phyloP scores from a whole-genome alignment of 805 yeast species.

The Yueomyces sp. region DNA sequence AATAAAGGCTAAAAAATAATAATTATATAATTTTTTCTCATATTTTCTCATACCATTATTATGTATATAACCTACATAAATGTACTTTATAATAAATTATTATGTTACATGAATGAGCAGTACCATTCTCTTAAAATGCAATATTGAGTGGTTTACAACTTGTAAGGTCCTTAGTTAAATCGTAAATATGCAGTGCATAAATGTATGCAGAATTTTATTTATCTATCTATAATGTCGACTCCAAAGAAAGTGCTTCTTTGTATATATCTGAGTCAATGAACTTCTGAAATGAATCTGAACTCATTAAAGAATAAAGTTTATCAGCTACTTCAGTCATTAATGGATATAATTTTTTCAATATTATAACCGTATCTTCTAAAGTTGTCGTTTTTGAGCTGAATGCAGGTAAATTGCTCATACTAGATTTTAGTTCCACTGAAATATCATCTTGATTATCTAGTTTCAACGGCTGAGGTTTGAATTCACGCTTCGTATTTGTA shows the following conservation, averaged over 20 bases:
- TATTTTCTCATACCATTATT: no score
- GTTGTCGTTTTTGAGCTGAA: background rate
- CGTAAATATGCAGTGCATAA: no score
- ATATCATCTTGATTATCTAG: background rate
- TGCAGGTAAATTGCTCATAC: background rate
- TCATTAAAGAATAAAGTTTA: constrained; percentile 48
- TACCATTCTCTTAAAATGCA: no score
- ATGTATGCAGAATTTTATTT: no score
- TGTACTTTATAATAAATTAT: no score
- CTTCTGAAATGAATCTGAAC: constrained; percentile 61
- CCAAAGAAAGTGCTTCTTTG: constrained; percentile 15
- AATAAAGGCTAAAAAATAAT: background rate
- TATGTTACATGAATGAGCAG: no score
- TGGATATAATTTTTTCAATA: constrained; percentile 28
- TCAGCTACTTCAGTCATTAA: constrained; percentile 36
- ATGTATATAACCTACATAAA: no score
- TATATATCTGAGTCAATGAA: constrained; percentile 35
- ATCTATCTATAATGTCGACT: no score
- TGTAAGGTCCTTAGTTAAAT: no score
- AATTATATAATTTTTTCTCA: background rate
- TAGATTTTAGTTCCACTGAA: background rate
- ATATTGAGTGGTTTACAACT: no score
- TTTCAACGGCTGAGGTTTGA: background rate
- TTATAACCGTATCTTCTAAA: constrained; percentile 18
- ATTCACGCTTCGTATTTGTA: background rate